Base-by-base conservation (phyloP, 352 stramenopile species). In the Phytophthora brassicae region DNA sequence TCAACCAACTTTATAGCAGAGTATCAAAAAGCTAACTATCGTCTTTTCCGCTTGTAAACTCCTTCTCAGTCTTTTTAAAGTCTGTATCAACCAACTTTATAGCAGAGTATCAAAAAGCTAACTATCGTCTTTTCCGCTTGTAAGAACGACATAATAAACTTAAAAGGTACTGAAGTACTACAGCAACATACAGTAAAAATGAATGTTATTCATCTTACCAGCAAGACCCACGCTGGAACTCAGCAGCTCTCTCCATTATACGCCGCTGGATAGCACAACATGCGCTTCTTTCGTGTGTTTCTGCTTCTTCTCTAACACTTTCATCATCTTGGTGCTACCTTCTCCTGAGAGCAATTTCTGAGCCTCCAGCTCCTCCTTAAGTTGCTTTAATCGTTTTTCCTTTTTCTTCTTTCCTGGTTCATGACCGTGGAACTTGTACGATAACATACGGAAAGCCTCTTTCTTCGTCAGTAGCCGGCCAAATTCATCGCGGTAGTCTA, bases 381-480 rank as follows among this genome's bases (percentile, higher is more conserved):
- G 64, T 51, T 94, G 71, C 48, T 90, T 92, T 29, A 96, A 58
- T 2, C 91, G 82, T 68, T 99, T 98, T 66, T 99, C 97, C 64
- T 98, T 89, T 65, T 99, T 99, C 72, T 98, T 99, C 76, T 99
- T 98, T 6, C 90, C 92, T 5, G 94, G 97, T 6, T 94, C 95
- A 64, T 99, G 94, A 22, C 97, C 97, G 72, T 99, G 97, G 77
- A 99, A 99, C 65, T 98, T 97, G 82, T 99, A 99, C 72, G 92
- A 98, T 26, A 99, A 75, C 67, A 99, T 80, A 26, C 97, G 93
- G 84, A 98, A 99, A 0, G 97, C 96, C 72, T 99, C 97, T 68
- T 99, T 99, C 43, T 97, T 91, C 6, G 97, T 99, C 9, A 99
- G 75, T 36, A 99, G 68, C 3, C 94, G 91, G 5, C 97, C 97